Base-by-base conservation (phyloP, 768 basidiomycete genomes). In the Boletus reticulatus region DNA sequence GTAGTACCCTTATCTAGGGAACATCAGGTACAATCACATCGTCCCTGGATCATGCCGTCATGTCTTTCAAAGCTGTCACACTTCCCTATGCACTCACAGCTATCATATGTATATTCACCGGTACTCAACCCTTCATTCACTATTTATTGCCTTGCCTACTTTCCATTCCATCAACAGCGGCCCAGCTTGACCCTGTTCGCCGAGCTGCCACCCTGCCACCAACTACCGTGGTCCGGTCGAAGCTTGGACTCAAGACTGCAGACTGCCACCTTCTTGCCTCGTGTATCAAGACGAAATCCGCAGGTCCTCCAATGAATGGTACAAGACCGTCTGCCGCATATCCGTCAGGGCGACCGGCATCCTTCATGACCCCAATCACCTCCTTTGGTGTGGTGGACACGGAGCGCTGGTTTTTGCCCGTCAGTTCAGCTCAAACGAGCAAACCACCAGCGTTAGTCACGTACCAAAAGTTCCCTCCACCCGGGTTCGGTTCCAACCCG, bases 251-350 rank as follows among this genome's bases (percentile, higher is more conserved):
- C 34, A 84, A 74, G 19, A 80, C 78, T 11, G 76, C 79, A 53
- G 76, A 73, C 58, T 76, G 78, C 49, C 82, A 64, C 22, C 72
- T 66, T 32, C 65, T 61, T 51, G 75, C 75, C 38, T 76, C 78
- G 60, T 83, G 84, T 50, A 87, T 70, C 51, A 87, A 71, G 27
- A 86, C 79, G 49, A 86, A 83, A 67, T 86, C 80, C 9, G 84
- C 82, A 20, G 68, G 71, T 60, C 78, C 76, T 20, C 77, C 79
- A 42, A 66, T 39, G 41, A 54, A 56, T n/a, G 78, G 74, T 42
- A 72, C 62, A 5, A 84, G 72, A n/a, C 46, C 36, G 37, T 59
- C 43, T 4, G 24, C 42, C 38, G 27, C 31, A 8, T 44, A 38
- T 20, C 42, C 46, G 29, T 43, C 53, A 36, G 9, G 16, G 43